phyloP scores from a whole-genome alignment of 495 filamentous ascomycete species.

The Penicillium lividum region DNA sequence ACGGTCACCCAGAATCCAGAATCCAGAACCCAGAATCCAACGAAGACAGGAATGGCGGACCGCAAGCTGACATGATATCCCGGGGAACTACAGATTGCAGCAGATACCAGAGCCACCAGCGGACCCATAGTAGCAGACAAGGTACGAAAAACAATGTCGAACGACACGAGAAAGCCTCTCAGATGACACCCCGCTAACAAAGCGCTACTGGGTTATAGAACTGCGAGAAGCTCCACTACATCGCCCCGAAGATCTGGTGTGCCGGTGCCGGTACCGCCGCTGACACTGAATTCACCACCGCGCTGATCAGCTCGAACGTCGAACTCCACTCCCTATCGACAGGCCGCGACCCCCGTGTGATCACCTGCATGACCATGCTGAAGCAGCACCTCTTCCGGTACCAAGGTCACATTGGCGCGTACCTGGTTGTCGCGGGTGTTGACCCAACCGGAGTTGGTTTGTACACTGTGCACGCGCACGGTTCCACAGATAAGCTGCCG shows the following conservation, averaged over 20 bases:
- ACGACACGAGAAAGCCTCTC: neutral
- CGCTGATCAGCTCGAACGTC: constrained; percentile 96
- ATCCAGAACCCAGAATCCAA: constrained; percentile 8
- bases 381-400: constrained; percentile 99
- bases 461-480: constrained; percentile 98
- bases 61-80: constrained; percentile 17
- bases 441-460: constrained; percentile 96
- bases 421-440: constrained; percentile 95
- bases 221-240: constrained; percentile 99
- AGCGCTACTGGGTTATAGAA: constrained; percentile 55
- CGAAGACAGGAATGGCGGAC: neutral
- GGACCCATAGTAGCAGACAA: constrained; percentile 99
- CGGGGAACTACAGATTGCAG: constrained; percentile 67
- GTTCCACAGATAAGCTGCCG: constrained; percentile 96
- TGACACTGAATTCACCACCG: constrained; percentile 98
- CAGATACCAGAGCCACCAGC: constrained; percentile 96
- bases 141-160: constrained; percentile 41
- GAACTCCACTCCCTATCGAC: constrained; percentile 95
- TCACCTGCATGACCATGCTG: constrained; percentile 99
- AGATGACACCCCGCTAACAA: neutral
- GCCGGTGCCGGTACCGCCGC: constrained; percentile 97
- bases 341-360: constrained; percentile 92
- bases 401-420: constrained; percentile 97
- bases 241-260: constrained; percentile 98
- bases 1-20: constrained; percentile 30